A percentile compares a stretch with the other conserved stretches of the same genome.
phyloP scores from a whole-genome alignment of 169 alveolate species.

The Cryptosporidium sp. region DNA sequence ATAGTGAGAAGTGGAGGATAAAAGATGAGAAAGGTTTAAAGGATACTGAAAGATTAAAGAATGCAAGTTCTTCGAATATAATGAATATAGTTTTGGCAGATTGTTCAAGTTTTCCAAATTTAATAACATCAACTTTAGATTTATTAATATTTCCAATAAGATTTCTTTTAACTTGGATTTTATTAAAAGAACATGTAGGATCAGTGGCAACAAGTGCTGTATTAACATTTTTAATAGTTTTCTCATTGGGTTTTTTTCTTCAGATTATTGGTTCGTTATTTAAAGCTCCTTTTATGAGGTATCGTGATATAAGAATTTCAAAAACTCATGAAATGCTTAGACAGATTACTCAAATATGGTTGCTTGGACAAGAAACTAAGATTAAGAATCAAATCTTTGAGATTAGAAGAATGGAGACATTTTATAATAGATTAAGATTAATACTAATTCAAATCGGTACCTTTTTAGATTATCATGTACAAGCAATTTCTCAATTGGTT shows the following conservation, averaged over 20 bases:
- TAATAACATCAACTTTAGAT: conserved; percentile 28
- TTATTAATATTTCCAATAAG: conserved; percentile 39
- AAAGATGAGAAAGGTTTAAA: not conserved
- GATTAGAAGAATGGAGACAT: conserved; percentile 32
- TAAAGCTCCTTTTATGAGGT: conserved; percentile 65
- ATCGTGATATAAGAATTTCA: conserved; percentile 45
- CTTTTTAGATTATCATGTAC: conserved; percentile 52
- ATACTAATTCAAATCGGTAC: conserved; percentile 32
- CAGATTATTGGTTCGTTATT: conserved; percentile 40
- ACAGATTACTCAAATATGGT: not conserved
- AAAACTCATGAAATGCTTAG: conserved; percentile 58
- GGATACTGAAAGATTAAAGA: not conserved
- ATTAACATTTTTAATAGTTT: conserved; percentile 22
- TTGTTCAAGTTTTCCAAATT: conserved; percentile 53
- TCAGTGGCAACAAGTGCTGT: conserved; percentile 36
- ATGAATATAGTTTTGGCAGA: conserved; percentile 37
- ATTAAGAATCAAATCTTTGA: not conserved
- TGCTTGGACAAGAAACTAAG: conserved; percentile 10
- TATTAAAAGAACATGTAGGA: conserved; percentile 44
- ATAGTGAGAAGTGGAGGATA: not conserved
- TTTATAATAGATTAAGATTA: conserved; percentile 45
- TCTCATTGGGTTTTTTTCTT: conserved; percentile 29
- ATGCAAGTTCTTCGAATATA: not conserved
- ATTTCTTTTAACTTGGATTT: conserved; percentile 40
- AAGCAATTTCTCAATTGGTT: conserved; percentile 44